Evolutionary conservation across 2,329 filamentous ascomycete genomes (phyloP), one percentile per base, ranked within the genome.

Genomic region (Botrytis pseudocinerea): DNA sequence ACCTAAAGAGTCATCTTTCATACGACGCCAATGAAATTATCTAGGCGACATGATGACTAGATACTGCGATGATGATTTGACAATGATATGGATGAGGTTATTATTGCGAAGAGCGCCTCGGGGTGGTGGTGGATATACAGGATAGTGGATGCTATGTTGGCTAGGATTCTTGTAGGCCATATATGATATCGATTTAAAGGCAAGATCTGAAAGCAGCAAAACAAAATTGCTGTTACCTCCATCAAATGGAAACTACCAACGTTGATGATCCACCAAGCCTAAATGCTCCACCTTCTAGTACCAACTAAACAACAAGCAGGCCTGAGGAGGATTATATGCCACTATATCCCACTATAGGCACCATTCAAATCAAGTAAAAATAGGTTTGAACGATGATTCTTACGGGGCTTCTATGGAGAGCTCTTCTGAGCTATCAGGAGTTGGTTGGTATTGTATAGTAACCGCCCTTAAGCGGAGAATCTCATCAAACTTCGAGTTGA

Each of bases 1-100:
- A 54, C 16, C 6, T 1, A 8, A n/a, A 54, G 25, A 12, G 12
- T 54, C 10, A 14, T 16, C 25, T n/a, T n/a, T 2, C 12, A 16
- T 0, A 16, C 10, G 5, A 54, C 0, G n/a, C 48, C 48, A 46
- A 20, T 14, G 8, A 46, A 20, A 4, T 12, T 12, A 0, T 16
- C 14, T 42, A 32, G 4, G 32, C 32, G 32, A 32, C 32, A n/a
- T 32, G 32, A 32, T 51, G 25, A n/a, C 4, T 57, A 2, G n/a
- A 57, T 57, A 18, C 14, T 57, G n/a, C 2, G n/a, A 0, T 2
- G 51, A 57, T 57, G 6, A 28, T 57, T 57, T 57, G n/a, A 18
- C 51, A 57, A 57, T 57, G 51, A 57, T 57, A 28, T 8, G 1
- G 1, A 28, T 28, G 14, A 28, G n/a, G 1, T 18, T 8, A 4